A percentile compares a stretch with the other conserved stretches of the same genome.
phyloP scores from a whole-genome alignment of 192 early-diverging fungal species.

The Linderina pennispora region DNA sequence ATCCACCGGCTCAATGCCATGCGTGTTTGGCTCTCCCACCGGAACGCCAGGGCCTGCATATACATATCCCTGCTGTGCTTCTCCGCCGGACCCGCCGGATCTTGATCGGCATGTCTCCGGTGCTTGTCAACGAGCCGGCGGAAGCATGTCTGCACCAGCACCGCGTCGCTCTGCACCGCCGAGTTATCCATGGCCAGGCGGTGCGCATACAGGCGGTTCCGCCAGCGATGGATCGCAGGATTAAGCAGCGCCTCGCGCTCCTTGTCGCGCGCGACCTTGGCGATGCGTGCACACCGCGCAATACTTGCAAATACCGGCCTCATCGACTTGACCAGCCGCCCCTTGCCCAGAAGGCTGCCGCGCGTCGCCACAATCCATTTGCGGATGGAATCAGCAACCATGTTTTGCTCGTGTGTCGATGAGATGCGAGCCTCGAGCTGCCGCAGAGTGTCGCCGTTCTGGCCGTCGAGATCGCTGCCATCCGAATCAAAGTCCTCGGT shows the following conservation, averaged over 20 bases:
- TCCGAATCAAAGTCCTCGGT: not conserved
- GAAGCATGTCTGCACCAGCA: slow-evolving; percentile 18
- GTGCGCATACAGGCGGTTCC: slow-evolving; percentile 1
- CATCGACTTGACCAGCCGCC: slow-evolving; percentile 1
- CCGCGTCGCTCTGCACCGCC: slow-evolving; percentile 4
- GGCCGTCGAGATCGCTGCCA: not conserved
- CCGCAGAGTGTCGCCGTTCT: slow-evolving; percentile 1
- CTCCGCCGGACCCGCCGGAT: not conserved
- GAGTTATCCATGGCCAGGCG: slow-evolving; percentile 9
- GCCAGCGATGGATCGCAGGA: slow-evolving; percentile 7
- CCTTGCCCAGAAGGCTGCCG: slow-evolving; percentile 14
- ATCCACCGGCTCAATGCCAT: slow-evolving; percentile 15
- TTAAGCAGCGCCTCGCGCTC: slow-evolving; percentile 3
- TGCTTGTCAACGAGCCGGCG: slow-evolving; percentile 10
- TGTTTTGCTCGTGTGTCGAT: too few species aligned
- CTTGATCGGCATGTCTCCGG: too few species aligned
- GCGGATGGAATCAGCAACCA: slow-evolving; percentile 3
- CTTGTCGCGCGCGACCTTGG: slow-evolving; percentile 7
- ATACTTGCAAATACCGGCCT: not conserved
- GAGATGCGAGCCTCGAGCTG: slow-evolving; percentile 1
- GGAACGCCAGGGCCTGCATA: slow-evolving; percentile 15
- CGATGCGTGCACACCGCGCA: slow-evolving; percentile 3
- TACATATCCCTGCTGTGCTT: slow-evolving; percentile 2
- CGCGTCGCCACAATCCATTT: slow-evolving; percentile 8
- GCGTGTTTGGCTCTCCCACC: slow-evolving; percentile 34